Conservation (phyloP, 345 rosid species). For the Acer negundo region DNA sequence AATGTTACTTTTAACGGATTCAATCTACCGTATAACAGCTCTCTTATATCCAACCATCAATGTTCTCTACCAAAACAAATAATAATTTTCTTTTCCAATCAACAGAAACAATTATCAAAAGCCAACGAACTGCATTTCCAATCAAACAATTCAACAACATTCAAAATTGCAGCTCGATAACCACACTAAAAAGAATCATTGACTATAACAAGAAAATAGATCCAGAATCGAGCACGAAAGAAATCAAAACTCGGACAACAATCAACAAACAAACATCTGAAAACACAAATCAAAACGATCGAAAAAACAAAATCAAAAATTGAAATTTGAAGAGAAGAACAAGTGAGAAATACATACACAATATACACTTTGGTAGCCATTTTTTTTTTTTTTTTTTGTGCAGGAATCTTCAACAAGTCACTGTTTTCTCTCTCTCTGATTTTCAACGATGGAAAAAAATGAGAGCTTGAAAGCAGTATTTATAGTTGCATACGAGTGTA, state of each 20-base stretch:
- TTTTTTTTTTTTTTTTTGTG: no score
- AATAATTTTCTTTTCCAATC: background rate
- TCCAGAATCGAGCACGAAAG: constrained; percentile 1
- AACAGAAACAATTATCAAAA: background rate
- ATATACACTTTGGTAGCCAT: constrained; percentile 79
- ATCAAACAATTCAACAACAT: constrained; percentile 1
- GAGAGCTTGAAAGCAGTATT: constrained; percentile 27
- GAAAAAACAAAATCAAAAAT: background rate
- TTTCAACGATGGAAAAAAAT: constrained; percentile 28
- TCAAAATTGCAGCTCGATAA: background rate
- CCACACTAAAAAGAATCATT: background rate
- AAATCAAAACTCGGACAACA: background rate
- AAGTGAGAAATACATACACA: constrained; percentile 50
- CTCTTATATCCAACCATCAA: background rate
- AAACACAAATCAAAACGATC: background rate
- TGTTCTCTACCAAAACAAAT: background rate
- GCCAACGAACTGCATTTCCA: constrained; percentile 8
- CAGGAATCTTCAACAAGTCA: constrained; percentile 1
- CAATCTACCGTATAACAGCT: background rate
- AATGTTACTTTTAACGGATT: background rate
- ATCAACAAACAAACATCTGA: background rate
- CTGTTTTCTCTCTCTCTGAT: background rate
- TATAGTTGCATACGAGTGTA: constrained; percentile 38
- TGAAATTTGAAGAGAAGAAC: background rate
- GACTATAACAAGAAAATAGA: background rate